Evolutionary conservation across 2,329 filamentous ascomycete species (phyloP).

Genomic region (Plectosphaerella cucumerina): DNA sequence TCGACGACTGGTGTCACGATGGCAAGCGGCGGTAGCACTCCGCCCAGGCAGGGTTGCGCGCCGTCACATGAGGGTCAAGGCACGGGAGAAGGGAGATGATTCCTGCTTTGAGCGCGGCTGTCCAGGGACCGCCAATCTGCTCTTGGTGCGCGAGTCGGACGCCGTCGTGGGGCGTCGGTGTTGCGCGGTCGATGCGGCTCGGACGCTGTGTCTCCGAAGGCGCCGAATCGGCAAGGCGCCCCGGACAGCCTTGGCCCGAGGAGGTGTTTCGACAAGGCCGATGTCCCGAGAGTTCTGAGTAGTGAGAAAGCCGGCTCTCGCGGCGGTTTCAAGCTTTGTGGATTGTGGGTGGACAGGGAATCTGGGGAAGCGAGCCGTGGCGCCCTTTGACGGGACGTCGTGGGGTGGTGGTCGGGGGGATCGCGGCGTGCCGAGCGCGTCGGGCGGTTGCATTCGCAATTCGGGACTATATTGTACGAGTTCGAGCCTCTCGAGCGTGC

Average conservation of each 20-base stretch:
- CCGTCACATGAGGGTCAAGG: not conserved
- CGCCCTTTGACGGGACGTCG: too few species aligned
- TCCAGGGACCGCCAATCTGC: not conserved
- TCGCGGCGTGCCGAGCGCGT: too few species aligned
- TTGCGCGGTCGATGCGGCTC: not conserved
- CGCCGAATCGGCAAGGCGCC: not conserved
- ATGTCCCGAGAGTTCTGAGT: too few species aligned
- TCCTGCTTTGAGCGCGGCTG: constrained; percentile 1
- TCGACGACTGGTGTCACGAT: not conserved
- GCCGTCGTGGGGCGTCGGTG: not conserved
- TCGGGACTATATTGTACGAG: too few species aligned
- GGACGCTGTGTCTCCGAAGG: constrained; percentile 1
- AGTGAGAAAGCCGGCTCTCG: too few species aligned
- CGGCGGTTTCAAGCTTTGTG: too few species aligned
- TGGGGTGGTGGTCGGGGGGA: too few species aligned
- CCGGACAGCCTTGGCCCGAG: not conserved
- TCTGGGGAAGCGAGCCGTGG: too few species aligned
- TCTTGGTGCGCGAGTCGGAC: not conserved
- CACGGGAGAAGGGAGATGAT: not conserved
- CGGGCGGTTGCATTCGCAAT: too few species aligned
- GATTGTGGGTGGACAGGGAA: too few species aligned
- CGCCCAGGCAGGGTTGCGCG: not conserved
- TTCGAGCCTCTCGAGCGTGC: too few species aligned
- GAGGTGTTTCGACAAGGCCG: not conserved
- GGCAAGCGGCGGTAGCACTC: not conserved